Evolutionary conservation across 179 eudicot genomes (phyloP), one percentile per base, ranked within the genome.

Genomic region (Spergularia azorica): DNA sequence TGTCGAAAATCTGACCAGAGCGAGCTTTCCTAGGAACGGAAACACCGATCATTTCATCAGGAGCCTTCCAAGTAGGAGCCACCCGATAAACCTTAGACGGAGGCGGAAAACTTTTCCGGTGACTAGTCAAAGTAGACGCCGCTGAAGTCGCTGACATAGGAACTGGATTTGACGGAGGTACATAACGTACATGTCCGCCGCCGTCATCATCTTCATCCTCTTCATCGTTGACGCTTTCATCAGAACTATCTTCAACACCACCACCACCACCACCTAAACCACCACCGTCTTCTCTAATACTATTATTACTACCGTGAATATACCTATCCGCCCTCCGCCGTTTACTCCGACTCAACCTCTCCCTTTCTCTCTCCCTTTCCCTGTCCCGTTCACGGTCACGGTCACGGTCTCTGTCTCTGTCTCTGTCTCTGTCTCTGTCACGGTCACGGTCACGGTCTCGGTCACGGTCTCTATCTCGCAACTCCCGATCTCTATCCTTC

Each of bases 21-120:
- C 99, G 96, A 82, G 99, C 99, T 74, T 90, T 96, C 57, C 98
- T 80, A 0, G 99, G 99, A 2, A 96, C 88, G 0, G 98, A 80
- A 58, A 91, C 89, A 0, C 96, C 91, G 20, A 95, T 95, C 96
- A 94, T 88, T 72, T 95, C 98, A 60, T 95, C 98, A 3, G 96
- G 87, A 3, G 97, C 80, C 71, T 89, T 95, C 97, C 97, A 95
- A 0, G 90, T 85, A n/a, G 89, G 88, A 18, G 79, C 76, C 15
- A 82, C 86, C 4, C 90, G 73, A 43, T 83, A 84, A 26, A 86
- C 84, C 80, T 90, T 67, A 1, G 76, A 57, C 38, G 84, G 87
- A n/a, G 89, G 90, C 0, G 97, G 96, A 74, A 80, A 93, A 71
- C 92, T 91, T 62, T 87, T 93, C 81, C 98, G 85, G 56, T 85